Conservation (phyloP, 805 yeast species). For the Wickerhamiella azymoides region DNA sequence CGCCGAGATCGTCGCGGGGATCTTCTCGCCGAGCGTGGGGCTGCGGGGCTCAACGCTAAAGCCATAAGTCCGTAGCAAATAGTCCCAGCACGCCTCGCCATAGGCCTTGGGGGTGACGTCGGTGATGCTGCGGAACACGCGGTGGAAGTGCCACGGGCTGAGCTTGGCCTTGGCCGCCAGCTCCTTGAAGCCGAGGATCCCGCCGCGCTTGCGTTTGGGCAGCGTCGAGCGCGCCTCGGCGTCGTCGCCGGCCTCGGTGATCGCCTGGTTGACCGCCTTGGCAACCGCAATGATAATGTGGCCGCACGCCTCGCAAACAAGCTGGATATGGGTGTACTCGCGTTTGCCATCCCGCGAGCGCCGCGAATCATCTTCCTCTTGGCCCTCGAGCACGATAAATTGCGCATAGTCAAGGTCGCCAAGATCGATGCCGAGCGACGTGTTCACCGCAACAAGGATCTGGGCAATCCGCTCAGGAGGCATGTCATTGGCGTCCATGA, state of each 20-base stretch:
- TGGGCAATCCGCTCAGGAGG: constrained; percentile 2
- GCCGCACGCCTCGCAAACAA: constrained; percentile 67
- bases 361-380: constrained; percentile 5
- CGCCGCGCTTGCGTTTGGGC: constrained; percentile 27
- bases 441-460: constrained; percentile 12
- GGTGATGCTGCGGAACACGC: constrained; percentile 75
- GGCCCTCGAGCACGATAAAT: constrained; percentile 11
- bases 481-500: not conserved
- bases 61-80: constrained; percentile 17
- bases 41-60: constrained; percentile 17
- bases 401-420: constrained; percentile 18
- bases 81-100: constrained; percentile 61
- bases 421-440: constrained; percentile 15
- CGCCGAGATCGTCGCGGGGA: not conserved
- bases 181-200: constrained; percentile 52
- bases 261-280: constrained; percentile 26
- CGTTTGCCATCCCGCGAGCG: constrained; percentile 12
- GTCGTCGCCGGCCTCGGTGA: constrained; percentile 16
- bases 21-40: not conserved
- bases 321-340: constrained; percentile 36
- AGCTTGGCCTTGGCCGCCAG: constrained; percentile 71
- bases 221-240: constrained; percentile 17
- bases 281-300: constrained; percentile 75
- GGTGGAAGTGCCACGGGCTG: constrained; percentile 86
- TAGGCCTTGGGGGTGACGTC: constrained; percentile 81